Percentiles rank a stretch among this genome's conserved stretches.
Evolutionary conservation across 352 stramenopile species (phyloP).

Genomic region (Phytophthora europaea): DNA sequence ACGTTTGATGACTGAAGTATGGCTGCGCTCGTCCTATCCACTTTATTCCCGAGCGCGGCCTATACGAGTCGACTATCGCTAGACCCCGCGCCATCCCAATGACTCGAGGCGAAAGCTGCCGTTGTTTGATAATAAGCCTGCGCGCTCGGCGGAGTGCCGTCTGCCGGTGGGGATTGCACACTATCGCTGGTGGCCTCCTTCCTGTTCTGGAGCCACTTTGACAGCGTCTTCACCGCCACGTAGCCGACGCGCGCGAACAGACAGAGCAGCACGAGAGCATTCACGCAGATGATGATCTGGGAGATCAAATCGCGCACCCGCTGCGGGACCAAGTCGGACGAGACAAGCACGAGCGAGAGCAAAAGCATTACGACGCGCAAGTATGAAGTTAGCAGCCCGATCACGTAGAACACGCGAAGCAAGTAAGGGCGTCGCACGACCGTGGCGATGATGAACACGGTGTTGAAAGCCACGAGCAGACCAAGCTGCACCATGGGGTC

Average conservation of each 20-base stretch:
- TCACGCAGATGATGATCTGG: constrained; percentile 55
- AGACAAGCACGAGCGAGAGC: constrained; percentile 50
- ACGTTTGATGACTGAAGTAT: background rate
- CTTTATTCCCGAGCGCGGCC: constrained; percentile 2
- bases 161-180: constrained; percentile 21
- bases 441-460: constrained; percentile 44
- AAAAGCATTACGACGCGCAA: constrained; percentile 57
- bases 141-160: constrained; percentile 25
- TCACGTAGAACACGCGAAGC: constrained; percentile 52
- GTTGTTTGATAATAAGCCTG: constrained; percentile 27
- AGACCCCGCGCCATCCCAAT: constrained; percentile 1
- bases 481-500: constrained; percentile 53
- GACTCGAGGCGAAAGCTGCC: constrained; percentile 12
- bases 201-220: constrained; percentile 31
- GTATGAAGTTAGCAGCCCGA: constrained; percentile 47
- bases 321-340: constrained; percentile 47
- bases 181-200: constrained; percentile 9
- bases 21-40: constrained; percentile 14
- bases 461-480: constrained; percentile 53
- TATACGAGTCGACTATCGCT: constrained; percentile 16
- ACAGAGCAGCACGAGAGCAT: constrained; percentile 53
- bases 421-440: constrained; percentile 55
- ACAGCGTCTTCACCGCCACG: constrained; percentile 27
- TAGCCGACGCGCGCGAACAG: constrained; percentile 56
- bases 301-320: constrained; percentile 50